Percentiles rank a stretch among this genome's conserved stretches.
Conservation (phyloP, 2,329 filamentous ascomycete species). For the Cytospora schulzeri region DNA sequence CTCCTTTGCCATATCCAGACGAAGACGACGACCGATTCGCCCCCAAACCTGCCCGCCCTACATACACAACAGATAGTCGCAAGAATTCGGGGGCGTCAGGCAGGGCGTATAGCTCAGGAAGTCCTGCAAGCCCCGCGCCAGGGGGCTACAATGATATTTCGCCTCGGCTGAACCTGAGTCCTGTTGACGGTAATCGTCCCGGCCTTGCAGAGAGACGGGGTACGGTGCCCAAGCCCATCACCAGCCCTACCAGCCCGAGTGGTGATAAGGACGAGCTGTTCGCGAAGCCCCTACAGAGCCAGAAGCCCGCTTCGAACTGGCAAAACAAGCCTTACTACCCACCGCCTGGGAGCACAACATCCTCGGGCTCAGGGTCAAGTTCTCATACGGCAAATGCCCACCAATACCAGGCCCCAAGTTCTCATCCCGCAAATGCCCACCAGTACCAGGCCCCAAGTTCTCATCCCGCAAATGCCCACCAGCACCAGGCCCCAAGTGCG, state of each 20-base stretch:
- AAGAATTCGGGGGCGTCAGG: conserved; percentile 37
- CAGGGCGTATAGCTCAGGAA: conserved; percentile 39
- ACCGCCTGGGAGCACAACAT: conserved; percentile 48
- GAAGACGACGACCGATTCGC: conserved; percentile 57
- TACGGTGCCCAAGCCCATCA: conserved; percentile 78
- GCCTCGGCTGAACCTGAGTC: conserved; percentile 57
- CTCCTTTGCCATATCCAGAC: conserved; percentile 72
- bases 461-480: conserved; percentile 32
- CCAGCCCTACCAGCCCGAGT: conserved; percentile 78
- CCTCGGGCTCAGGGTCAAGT: conserved; percentile 33
- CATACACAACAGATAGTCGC: conserved; percentile 47
- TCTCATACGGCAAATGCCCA: conserved; percentile 32
- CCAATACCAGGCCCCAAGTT: conserved; percentile 32
- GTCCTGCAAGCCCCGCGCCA: conserved; percentile 38
- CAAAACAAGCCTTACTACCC: conserved; percentile 64
- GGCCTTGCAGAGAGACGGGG: conserved; percentile 80
- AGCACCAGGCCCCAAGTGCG: conserved; percentile 31
- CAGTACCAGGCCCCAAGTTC: conserved; percentile 33
- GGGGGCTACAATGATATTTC: conserved; percentile 52
- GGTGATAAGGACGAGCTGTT: conserved; percentile 79
- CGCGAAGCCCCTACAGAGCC: conserved; percentile 61
- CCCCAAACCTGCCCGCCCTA: conserved; percentile 41
- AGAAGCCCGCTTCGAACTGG: conserved; percentile 47
- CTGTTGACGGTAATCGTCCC: conserved; percentile 60
- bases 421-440: conserved; percentile 32